phyloP scores from a whole-genome alignment of 2,329 filamentous ascomycete genomes.

The Hymenoscyphus occultus region DNA sequence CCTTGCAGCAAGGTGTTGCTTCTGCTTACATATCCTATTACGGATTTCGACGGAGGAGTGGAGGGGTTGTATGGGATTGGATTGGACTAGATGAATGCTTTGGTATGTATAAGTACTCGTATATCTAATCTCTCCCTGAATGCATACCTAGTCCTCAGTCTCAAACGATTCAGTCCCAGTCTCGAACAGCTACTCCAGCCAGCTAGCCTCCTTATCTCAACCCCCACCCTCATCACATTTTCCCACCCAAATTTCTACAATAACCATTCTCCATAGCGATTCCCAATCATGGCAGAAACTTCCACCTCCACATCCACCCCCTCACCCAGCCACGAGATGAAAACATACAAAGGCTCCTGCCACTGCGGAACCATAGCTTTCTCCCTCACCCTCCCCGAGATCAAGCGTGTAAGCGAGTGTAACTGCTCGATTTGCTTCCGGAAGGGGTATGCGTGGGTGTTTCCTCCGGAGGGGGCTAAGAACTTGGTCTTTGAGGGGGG shows the following conservation, averaged over 20 bases:
- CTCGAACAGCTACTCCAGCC: too few relatives aligned
- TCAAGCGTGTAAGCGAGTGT: slow-evolving; percentile 55
- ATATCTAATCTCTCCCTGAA: too few relatives aligned
- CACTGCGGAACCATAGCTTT: slow-evolving; percentile 55
- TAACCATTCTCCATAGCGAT: too few relatives aligned
- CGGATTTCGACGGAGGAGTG: too few relatives aligned
- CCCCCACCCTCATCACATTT: background rate
- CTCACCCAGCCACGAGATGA: slow-evolving; percentile 10
- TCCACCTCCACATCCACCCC: background rate
- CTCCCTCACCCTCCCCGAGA: slow-evolving; percentile 52
- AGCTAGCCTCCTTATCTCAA: too few relatives aligned
- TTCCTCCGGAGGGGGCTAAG: slow-evolving; percentile 30
- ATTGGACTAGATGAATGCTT: too few relatives aligned
- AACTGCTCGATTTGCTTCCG: slow-evolving; percentile 65
- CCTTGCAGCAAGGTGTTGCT: too few relatives aligned
- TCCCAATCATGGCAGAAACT: slow-evolving; percentile 1
- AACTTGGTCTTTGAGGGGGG: slow-evolving; percentile 48
- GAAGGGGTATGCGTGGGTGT: slow-evolving; percentile 45
- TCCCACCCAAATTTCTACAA: background rate
- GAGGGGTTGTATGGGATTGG: too few relatives aligned
- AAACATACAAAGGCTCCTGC: slow-evolving; percentile 52
- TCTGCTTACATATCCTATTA: too few relatives aligned
- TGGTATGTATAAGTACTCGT: too few relatives aligned
- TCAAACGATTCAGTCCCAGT: too few relatives aligned
- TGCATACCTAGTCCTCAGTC: too few relatives aligned